These are phyloP conservation scores for Lycium ferocissimum DNA, from an alignment of 257 asterid genomes.

Conservation along the genomic window DNA sequence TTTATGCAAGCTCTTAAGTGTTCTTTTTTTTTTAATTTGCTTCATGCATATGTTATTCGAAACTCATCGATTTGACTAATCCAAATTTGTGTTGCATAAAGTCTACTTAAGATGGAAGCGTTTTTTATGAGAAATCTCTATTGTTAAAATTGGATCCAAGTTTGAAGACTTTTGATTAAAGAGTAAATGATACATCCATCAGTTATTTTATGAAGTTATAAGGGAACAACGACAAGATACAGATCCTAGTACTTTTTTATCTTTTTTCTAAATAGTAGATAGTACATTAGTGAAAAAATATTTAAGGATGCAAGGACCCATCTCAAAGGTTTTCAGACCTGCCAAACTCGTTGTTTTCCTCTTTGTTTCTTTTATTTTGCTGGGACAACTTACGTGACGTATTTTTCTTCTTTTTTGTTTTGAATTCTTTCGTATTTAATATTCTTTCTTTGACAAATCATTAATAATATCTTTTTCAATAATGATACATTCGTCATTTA, in stretches of 20 bases:
- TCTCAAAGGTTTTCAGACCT: background rate
- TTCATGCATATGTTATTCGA: too few species aligned
- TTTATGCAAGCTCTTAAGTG: too few species aligned
- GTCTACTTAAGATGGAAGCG: too few species aligned
- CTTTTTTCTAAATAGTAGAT: background rate
- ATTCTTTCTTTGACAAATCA: background rate
- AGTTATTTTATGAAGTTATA: too few species aligned
- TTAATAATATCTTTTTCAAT: background rate
- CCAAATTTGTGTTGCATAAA: too few species aligned
- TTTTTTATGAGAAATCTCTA: background rate
- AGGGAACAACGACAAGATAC: too few species aligned
- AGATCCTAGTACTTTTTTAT: background rate
- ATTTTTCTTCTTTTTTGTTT: background rate
- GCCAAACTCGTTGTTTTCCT: background rate
- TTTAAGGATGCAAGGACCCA: background rate
- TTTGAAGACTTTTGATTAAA: background rate
- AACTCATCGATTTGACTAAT: too few species aligned
- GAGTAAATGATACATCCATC: background rate
- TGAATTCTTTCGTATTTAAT: background rate
- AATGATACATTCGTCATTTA: background rate
- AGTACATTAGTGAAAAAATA: background rate
- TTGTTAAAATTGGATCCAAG: background rate
- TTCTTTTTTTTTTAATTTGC: too few species aligned
- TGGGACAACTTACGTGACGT: background rate
- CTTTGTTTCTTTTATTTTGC: background rate